Evolutionary conservation across 2,329 filamentous ascomycete genomes (phyloP).

Genomic region (Botrytis fabae): DNA sequence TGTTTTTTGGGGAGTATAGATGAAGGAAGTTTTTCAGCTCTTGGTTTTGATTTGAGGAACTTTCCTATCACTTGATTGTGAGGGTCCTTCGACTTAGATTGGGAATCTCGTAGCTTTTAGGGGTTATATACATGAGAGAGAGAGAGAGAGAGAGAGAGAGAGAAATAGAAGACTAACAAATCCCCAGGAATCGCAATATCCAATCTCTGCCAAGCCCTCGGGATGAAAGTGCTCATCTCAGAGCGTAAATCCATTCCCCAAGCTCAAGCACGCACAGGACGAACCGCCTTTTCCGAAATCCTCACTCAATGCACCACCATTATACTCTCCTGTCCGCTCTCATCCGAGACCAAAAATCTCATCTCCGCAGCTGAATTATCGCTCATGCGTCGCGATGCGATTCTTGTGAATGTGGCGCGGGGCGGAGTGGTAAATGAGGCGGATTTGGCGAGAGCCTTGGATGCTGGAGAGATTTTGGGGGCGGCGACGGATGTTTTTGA

Average conservation of each 20-base stretch:
- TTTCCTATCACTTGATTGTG: no score
- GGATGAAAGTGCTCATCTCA: background rate
- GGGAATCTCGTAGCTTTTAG: background rate
- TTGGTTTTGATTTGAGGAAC: no score
- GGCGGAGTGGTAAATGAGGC: slow-evolving; percentile 1
- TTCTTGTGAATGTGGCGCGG: background rate
- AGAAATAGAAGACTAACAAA: background rate
- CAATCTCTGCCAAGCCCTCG: background rate
- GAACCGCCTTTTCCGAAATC: background rate
- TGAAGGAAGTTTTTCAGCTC: background rate
- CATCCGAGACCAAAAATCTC: background rate
- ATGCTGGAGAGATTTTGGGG: background rate
- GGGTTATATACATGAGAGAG: no score
- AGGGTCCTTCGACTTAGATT: background rate
- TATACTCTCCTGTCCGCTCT: background rate
- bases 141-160: no score
- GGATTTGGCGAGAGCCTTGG: background rate
- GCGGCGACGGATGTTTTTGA: slow-evolving; percentile 13
- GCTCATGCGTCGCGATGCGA: background rate
- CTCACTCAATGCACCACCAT: background rate
- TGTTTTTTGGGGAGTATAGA: background rate
- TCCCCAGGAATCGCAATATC: background rate
- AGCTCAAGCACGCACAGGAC: rapidly evolving
- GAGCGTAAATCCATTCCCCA: background rate
- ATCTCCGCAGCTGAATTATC: background rate